Evolutionary conservation across 2,329 filamentous ascomycete genomes (phyloP), one percentile per base, ranked within the genome.

Genomic region (Microcera coccophila): DNA sequence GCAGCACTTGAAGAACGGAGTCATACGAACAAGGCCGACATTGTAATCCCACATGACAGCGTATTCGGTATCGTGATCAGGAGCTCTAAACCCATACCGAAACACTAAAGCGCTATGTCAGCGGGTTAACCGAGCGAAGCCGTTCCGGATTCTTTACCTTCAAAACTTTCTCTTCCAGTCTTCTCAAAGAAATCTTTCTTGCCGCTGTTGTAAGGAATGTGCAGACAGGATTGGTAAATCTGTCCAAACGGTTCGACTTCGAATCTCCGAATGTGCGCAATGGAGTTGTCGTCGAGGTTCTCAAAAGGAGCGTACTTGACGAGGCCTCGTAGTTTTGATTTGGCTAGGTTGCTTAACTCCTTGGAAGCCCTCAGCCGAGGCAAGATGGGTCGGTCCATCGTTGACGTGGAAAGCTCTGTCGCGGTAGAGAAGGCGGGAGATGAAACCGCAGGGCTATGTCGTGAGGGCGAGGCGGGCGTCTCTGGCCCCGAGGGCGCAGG

Each of bases 21-120:
- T 96, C 66, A 95, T 94, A 48, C 91, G 84, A 49, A 97, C 90
- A 21, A 97, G 82, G 8, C 93, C 93, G 48, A 91, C 81, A 57
- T 94, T 91, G 70, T 96, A 96, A 65, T 98, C 93, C 93, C 93
- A 98, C 80, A 96, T 90, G 47, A 97, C 82, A 1, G 79, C 80
- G 62, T 85, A 90, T 39, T 78, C 73, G 49, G 74, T 76, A 2
- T 83, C 76, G 35, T 85, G 78, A 10, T 75, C 80, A 1, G 86
- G 86, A 3, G 85, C 63, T 53, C 74, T 78, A 72, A 94, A 96
- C 26, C 79, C 81, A 65, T 96, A 97, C 41, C 50, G 51, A 48
- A 59, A 58, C 14, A 59, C 55, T 59, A 22, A 22, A 11, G 14
- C 15, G 7, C 12, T 17, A 14, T 15, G 10, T 42, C 31, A 32